These are phyloP conservation scores for Filosporella fistucella DNA, from an alignment of 495 filamentous ascomycete genomes.

Conservation along the genomic window DNA sequence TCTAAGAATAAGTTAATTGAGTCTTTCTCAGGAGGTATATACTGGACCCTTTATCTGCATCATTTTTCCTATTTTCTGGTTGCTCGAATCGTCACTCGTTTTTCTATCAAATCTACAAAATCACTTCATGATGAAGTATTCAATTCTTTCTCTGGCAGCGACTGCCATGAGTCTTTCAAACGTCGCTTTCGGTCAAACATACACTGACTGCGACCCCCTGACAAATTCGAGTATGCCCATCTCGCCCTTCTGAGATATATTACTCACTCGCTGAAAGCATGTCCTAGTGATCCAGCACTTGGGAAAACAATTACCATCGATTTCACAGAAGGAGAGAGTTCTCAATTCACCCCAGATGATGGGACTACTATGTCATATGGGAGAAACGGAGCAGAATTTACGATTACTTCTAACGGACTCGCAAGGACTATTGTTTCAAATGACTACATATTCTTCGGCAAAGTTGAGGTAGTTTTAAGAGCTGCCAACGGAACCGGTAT, in stretches of 20 bases:
- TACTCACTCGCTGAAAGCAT: slow-evolving; percentile 9
- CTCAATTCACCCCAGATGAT: neutral
- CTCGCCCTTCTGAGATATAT: neutral
- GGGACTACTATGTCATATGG: slow-evolving; percentile 13
- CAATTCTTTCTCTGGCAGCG: slow-evolving; percentile 3
- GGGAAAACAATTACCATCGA: slow-evolving; percentile 14
- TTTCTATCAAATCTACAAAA: neutral
- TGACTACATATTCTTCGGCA: slow-evolving; percentile 79
- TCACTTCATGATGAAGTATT: slow-evolving; percentile 1
- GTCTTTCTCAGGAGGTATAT: too few species aligned
- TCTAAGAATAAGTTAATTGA: too few species aligned
- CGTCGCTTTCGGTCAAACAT: neutral
- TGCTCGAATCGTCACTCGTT: neutral
- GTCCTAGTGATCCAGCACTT: slow-evolving; percentile 14
- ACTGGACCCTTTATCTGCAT: too few species aligned
- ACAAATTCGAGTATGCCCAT: slow-evolving; percentile 4
- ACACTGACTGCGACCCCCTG: slow-evolving; percentile 1
- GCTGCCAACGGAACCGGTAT: slow-evolving; percentile 70
- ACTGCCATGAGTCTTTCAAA: neutral
- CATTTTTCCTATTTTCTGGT: neutral
- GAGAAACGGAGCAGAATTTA: slow-evolving; percentile 12
- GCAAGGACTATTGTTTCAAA: slow-evolving; percentile 63
- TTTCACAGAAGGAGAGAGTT: slow-evolving; percentile 14
- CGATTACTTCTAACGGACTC: slow-evolving; percentile 1
- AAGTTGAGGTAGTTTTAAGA: slow-evolving; percentile 67